Evolutionary conservation across 306 rosid species (phyloP), one percentile per base, ranked within the genome.

Genomic region (Abrus precatorius): DNA sequence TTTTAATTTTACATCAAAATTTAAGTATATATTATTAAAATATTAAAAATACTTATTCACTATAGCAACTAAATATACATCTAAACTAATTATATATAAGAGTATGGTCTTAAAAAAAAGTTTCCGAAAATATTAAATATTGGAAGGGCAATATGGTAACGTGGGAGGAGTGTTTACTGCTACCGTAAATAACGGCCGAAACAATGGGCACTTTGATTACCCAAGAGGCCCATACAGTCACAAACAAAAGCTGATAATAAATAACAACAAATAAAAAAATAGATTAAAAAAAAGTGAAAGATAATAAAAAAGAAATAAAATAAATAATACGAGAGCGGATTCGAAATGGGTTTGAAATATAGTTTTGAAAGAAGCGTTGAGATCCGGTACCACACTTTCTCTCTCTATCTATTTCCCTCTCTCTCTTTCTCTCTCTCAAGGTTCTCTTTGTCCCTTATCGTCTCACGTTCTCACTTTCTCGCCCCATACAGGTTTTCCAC

Each of bases 401-500:
- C 89, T 81, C 78, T 85, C 75, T 53, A 3, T 56, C 69, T 57
- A 56, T 34, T 27, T 53, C 44, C 1, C 52, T 30, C n/a, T 40
- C 12, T 2, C 9, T 4, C 36, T 66, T 56, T 57, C 69, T 76
- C 86, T 85, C 73, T 53, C 69, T 83, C 79, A 41, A 69, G 87
- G 85, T 83, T 86, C 90, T 65, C 89, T 84, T 88, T 89, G 91
- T 82, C 85, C 90, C 94, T 90, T 95, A 87, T 89, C 97, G 91
- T 72, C 88, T 90, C 92, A 79, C 85, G 86, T 88, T 87, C 90
- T 87, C 84, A 83, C 83, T 89, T 90, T 89, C 90, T 92, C 84
- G 41, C 86, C 80, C 86, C 85, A 65, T 82, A 66, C 81, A 81
- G 88, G 84, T 86, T 94, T 83, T 90, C 88, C 86, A 81, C 87